phyloP scores from a whole-genome alignment of 2,329 filamentous ascomycete species.

The Aspergillus arachidicola region DNA sequence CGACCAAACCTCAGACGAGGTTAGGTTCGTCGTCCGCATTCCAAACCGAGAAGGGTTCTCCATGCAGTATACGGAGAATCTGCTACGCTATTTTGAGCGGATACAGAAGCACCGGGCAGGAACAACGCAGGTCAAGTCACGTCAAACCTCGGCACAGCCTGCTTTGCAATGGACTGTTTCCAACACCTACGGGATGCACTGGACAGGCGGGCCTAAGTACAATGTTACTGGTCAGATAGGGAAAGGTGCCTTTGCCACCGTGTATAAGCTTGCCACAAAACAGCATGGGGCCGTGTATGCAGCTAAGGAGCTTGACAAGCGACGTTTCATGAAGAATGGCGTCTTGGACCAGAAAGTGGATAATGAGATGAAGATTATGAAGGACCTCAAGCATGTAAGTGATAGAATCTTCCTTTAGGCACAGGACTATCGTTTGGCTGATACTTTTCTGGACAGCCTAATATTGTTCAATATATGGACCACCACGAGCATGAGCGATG shows the following conservation, averaged over 20 bases:
- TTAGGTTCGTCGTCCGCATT: conserved; percentile 83
- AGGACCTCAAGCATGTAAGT: conserved; percentile 76
- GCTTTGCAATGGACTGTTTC: conserved; percentile 37
- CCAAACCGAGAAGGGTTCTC: conserved; percentile 73
- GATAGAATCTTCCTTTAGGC: background rate
- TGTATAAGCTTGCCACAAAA: conserved; percentile 87
- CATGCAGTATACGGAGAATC: conserved; percentile 67
- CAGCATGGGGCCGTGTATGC: conserved; percentile 82
- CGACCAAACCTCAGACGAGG: conserved; percentile 57
- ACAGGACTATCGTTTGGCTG: conserved; percentile 14
- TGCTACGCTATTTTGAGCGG: conserved; percentile 65
- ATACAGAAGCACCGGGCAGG: conserved; percentile 29
- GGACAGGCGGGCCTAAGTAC: conserved; percentile 81
- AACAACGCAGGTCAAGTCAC: conserved; percentile 24
- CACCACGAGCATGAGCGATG: conserved; percentile 79
- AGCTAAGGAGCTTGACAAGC: conserved; percentile 93
- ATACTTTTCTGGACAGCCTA: conserved; percentile 55
- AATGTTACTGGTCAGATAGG: conserved; percentile 81
- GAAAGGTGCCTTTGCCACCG: conserved; percentile 91
- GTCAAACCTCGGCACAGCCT: conserved; percentile 28
- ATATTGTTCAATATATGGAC: conserved; percentile 90
- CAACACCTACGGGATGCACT: conserved; percentile 67
- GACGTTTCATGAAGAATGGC: conserved; percentile 89
- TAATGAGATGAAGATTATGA: conserved; percentile 97
- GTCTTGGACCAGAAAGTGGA: conserved; percentile 88